Percentiles rank a stretch among this genome's conserved stretches.
These are phyloP conservation scores for Penicillium nordicum DNA, from an alignment of 2,329 filamentous ascomycete genomes.

Conservation along the genomic window DNA sequence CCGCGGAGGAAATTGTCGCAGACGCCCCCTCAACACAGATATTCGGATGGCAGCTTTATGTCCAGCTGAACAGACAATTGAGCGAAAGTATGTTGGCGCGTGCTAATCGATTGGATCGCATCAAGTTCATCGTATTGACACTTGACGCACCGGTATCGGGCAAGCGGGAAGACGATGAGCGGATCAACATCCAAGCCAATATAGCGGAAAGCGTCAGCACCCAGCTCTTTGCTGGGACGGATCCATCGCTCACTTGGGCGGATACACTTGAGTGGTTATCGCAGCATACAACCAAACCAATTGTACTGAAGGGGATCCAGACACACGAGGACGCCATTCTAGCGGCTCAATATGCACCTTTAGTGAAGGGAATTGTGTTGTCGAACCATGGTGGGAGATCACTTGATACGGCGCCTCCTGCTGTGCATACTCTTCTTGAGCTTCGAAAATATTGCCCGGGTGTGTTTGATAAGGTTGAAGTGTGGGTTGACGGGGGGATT, in stretches of 20 bases:
- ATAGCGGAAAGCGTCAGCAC: constrained; percentile 67
- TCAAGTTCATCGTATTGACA: constrained; percentile 2
- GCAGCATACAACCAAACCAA: constrained; percentile 75
- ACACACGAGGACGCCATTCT: constrained; percentile 90
- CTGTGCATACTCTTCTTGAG: constrained; percentile 69
- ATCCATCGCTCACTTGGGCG: constrained; percentile 81
- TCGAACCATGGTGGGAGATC: not conserved
- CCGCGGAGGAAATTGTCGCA: not conserved
- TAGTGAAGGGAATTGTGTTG: constrained; percentile 65
- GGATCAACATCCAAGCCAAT: not conserved
- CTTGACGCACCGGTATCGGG: constrained; percentile 2
- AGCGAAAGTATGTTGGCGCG: not conserved
- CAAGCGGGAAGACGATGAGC: constrained; percentile 1
- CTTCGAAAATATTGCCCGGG: constrained; percentile 71
- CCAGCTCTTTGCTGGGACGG: constrained; percentile 82
- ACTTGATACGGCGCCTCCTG: constrained; percentile 74
- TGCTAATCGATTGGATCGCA: not conserved
- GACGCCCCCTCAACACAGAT: not conserved
- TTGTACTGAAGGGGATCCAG: constrained; percentile 92
- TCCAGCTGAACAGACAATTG: not conserved
- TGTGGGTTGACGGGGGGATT: not conserved
- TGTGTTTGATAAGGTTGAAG: constrained; percentile 46
- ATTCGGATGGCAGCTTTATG: constrained; percentile 5
- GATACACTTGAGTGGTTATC: constrained; percentile 77
- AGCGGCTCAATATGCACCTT: constrained; percentile 66